Conservation (phyloP, 2,329 filamentous ascomycete species). For the Gyromitra esculenta region DNA sequence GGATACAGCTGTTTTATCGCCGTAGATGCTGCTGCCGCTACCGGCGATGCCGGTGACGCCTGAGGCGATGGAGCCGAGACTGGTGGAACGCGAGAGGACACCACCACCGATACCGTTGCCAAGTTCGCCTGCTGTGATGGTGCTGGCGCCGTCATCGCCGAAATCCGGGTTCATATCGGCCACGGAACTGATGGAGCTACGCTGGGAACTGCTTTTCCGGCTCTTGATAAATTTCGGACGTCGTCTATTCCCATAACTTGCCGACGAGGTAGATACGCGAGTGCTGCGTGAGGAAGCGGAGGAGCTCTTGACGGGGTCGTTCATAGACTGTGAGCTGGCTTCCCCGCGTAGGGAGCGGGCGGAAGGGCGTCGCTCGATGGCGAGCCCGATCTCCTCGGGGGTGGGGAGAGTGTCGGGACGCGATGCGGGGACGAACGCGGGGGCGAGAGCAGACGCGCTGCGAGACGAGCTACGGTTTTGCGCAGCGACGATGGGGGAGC, state of each 20-base stretch:
- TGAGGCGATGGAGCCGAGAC: slow-evolving; percentile 88
- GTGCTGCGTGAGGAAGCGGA: slow-evolving; percentile 26
- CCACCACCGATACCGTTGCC: slow-evolving; percentile 71
- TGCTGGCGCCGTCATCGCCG: slow-evolving; percentile 73
- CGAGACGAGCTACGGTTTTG: slow-evolving; percentile 30
- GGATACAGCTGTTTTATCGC: slow-evolving; percentile 44
- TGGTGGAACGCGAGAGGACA: slow-evolving; percentile 78
- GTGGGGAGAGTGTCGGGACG: slow-evolving; percentile 16
- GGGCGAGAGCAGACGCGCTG: slow-evolving; percentile 32
- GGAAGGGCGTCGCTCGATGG: slow-evolving; percentile 51
- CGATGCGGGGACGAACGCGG: slow-evolving; percentile 20
- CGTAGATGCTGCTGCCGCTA: slow-evolving; percentile 59
- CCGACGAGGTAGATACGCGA: slow-evolving; percentile 31
- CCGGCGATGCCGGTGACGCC: slow-evolving; percentile 66
- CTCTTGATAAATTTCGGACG: slow-evolving; percentile 67
- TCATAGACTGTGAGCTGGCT: slow-evolving; percentile 15
- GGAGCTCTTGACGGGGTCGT: slow-evolving; percentile 30
- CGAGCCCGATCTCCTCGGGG: slow-evolving; percentile 46
- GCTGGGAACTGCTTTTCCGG: slow-evolving; percentile 40
- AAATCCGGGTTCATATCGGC: slow-evolving; percentile 66
- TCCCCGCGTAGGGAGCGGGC: slow-evolving; percentile 39
- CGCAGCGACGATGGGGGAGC: slow-evolving; percentile 35
- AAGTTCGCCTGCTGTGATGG: slow-evolving; percentile 76
- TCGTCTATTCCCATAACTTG: slow-evolving; percentile 53
- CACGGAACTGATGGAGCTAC: slow-evolving; percentile 50